Evolutionary conservation across 495 filamentous ascomycete genomes (phyloP).

Genomic region (Penicillium steckii): DNA sequence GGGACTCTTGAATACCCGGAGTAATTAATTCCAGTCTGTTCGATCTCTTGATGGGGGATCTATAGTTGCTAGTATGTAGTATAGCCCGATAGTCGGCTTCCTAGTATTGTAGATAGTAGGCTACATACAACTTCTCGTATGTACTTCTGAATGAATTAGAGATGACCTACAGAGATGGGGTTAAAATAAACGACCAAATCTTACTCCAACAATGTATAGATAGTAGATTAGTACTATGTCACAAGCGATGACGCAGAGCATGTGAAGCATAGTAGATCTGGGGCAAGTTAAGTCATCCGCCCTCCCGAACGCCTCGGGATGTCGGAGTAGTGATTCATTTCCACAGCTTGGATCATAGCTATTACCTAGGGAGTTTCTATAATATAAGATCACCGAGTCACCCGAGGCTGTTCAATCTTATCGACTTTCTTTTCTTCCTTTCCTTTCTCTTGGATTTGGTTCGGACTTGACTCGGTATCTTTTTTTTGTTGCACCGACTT

Average conservation of each 20-base stretch:
- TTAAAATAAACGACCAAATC: no score
- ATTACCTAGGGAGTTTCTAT: background rate
- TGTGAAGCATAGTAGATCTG: slow-evolving; percentile 3
- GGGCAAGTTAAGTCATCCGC: slow-evolving; percentile 17
- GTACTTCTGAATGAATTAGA: background rate
- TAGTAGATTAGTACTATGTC: background rate
- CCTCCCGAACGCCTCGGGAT: slow-evolving; percentile 35
- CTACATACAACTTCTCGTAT: background rate
- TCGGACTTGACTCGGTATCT: background rate
- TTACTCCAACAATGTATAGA: no score
- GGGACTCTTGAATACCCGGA: slow-evolving; percentile 7
- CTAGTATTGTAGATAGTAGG: no score
- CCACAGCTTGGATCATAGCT: no score
- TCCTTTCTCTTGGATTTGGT: background rate
- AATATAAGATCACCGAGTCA: slow-evolving; percentile 11
- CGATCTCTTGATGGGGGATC: no score
- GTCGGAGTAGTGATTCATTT: no score
- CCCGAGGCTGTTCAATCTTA: slow-evolving; percentile 11
- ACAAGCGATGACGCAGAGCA: slow-evolving; percentile 1
- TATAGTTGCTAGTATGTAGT: background rate
- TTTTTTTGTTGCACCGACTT: background rate
- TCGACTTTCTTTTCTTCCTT: background rate
- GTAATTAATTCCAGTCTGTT: slow-evolving; percentile 8
- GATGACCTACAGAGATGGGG: no score
- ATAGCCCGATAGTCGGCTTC: background rate